A percentile compares a stretch with the other conserved stretches of the same genome.
These are phyloP conservation scores for Clavulina sp. DNA, from an alignment of 768 basidiomycete genomes.

Conservation along the genomic window DNA sequence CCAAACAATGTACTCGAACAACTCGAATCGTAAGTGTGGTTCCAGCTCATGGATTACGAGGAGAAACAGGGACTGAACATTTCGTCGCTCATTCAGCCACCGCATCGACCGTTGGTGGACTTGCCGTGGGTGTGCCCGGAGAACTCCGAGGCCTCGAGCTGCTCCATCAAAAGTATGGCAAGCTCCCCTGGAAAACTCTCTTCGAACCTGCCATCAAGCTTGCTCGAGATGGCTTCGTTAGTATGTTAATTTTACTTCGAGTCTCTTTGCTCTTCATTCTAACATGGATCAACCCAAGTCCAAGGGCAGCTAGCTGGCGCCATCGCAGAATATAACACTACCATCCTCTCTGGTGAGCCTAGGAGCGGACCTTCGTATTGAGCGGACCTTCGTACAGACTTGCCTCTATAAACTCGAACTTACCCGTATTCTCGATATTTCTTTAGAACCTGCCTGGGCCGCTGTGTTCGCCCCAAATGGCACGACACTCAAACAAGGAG, in stretches of 20 bases:
- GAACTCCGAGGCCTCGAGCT: conserved; percentile 77
- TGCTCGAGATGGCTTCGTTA: conserved; percentile 30
- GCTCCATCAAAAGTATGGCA: conserved; percentile 70
- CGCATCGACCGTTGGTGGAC: conserved; percentile 54
- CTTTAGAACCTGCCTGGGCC: conserved; percentile 54
- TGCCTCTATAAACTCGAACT: too few species aligned
- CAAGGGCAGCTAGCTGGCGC: neutral
- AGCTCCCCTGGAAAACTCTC: conserved; percentile 57
- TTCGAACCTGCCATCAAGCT: conserved; percentile 62
- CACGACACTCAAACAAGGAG: conserved; percentile 50
- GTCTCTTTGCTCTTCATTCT: conserved; percentile 1
- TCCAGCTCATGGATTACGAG: neutral
- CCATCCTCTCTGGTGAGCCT: conserved; percentile 43
- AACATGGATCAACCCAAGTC: conserved; percentile 14
- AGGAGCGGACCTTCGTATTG: conserved; percentile 6
- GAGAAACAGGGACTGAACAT: conserved; percentile 14
- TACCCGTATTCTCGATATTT: too few species aligned
- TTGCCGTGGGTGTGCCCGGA: conserved; percentile 81
- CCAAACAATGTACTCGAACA: conserved; percentile 48
- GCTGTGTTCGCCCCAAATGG: conserved; percentile 72
- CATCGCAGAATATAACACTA: conserved; percentile 53
- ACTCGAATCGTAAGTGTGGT: neutral
- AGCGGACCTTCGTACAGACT: too few species aligned
- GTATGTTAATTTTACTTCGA: neutral
- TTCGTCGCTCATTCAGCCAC: conserved; percentile 25